Evolutionary conservation across 2,329 filamentous ascomycete species (phyloP).

Genomic region (Phialemonium atrogriseum): DNA sequence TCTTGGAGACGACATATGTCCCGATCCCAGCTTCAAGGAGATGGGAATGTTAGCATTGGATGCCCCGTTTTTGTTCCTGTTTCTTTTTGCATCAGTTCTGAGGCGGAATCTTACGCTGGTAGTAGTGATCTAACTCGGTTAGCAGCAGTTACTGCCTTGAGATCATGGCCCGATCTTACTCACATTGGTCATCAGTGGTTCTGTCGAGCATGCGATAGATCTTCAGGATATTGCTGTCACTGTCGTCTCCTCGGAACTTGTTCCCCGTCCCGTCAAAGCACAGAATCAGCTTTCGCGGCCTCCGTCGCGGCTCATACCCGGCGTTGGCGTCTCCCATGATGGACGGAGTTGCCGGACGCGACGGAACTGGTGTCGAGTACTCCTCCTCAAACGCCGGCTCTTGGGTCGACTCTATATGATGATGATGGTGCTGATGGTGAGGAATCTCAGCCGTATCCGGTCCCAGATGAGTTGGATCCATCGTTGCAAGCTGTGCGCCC

Average conservation of each 20-base stretch:
- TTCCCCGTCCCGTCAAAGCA: slow-evolving; percentile 59
- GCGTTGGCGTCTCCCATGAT: background rate
- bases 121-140: slow-evolving; percentile 41
- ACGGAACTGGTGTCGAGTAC: slow-evolving; percentile 11
- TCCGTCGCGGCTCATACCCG: slow-evolving; percentile 6
- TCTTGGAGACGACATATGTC: slow-evolving; percentile 58
- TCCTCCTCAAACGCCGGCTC: background rate
- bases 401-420: background rate
- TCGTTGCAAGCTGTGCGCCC: too few species aligned
- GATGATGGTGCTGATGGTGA: background rate
- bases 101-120: slow-evolving; percentile 40
- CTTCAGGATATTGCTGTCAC: slow-evolving; percentile 59
- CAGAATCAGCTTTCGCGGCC: slow-evolving; percentile 41
- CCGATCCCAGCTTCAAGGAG: slow-evolving; percentile 52
- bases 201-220: slow-evolving; percentile 64
- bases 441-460: background rate
- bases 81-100: slow-evolving; percentile 8
- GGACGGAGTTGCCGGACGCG: slow-evolving; percentile 9
- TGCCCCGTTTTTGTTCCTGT: too few species aligned
- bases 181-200: slow-evolving; percentile 50
- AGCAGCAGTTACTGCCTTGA: slow-evolving; percentile 4
- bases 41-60: background rate
- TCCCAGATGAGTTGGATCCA: slow-evolving; percentile 14
- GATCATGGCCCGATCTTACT: slow-evolving; percentile 8
- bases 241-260: slow-evolving; percentile 55